Evolutionary conservation across 2,329 filamentous ascomycete species (phyloP), one percentile per base, ranked within the genome.

Genomic region (Aureobasidium leucospermi): DNA sequence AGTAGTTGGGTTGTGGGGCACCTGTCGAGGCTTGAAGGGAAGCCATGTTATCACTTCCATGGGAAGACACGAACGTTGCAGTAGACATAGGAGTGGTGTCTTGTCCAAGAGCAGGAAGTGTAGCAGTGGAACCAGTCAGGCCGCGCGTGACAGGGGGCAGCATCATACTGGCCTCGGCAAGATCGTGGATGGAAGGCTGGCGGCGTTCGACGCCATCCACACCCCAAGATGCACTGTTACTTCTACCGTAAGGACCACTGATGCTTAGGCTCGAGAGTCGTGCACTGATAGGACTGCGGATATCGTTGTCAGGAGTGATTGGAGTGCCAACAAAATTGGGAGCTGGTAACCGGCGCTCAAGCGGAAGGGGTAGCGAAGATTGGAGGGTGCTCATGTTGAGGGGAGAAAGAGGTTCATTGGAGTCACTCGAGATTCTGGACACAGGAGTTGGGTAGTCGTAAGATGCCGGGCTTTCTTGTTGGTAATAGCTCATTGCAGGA

Each of bases 311-410:
- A n/a, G 58, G n/a, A 10, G 51, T 29, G 23, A 56, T 42, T 6
- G 60, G 39, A 6, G 48, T 41, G 31, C 49, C 49, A 11, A 59
- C 58, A 28, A 52, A 42, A 28, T 60, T 62, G 6, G 69, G 69
- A 3, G 64, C 65, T 4, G 69, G 69, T 36, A 71, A 55, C n/a
- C 68, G 65, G 15, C 70, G 65, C 60, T 71, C 68, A 23, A 68
- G 65, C 42, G 69, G 67, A 8, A 63, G 61, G 23, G 70, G 70
- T 11, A 72, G 62, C 11, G 69, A 71, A 15, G 66, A 68, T 41
- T 71, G 67, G 36, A 72, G 61, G 6, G 67, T 67, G n/a, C 62
- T 65, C 69, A 72, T 71, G 61, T 68, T 69, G 38, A 72, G 63
- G 3, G 68, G 60, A n/a, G 69, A 69, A 53, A 68, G 66, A 13